phyloP scores from a whole-genome alignment of 805 yeast species.

The Dipodascopsis tothii region DNA sequence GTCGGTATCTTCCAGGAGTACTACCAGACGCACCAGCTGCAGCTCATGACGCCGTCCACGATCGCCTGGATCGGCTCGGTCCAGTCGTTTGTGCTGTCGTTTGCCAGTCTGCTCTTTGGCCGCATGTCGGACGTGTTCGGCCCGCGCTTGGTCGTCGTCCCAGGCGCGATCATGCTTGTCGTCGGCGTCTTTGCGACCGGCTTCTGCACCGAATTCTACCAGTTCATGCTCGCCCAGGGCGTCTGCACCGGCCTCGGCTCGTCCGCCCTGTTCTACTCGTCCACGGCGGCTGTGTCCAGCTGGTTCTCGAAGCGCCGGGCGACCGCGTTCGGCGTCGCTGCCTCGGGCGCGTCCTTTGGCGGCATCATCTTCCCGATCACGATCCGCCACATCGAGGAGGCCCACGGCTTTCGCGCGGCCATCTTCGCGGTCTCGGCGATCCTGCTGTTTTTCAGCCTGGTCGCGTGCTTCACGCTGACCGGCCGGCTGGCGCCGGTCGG shows the following conservation, averaged over 20 bases:
- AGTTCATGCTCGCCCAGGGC: constrained; percentile 49
- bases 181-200: constrained; percentile 30
- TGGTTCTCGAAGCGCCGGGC: constrained; percentile 42
- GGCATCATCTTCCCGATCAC: constrained; percentile 43
- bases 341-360: constrained; percentile 48
- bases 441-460: constrained; percentile 28
- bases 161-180: constrained; percentile 24
- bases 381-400: constrained; percentile 35
- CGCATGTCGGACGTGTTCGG: constrained; percentile 22
- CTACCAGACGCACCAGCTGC: constrained; percentile 16
- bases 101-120: constrained; percentile 18
- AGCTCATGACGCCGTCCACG: constrained; percentile 8
- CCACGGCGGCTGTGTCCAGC: constrained; percentile 40
- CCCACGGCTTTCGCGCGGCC: constrained; percentile 49
- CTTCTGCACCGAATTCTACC: constrained; percentile 40
- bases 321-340: constrained; percentile 41
- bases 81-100: constrained; percentile 11
- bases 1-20: constrained; percentile 17
- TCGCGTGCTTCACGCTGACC: constrained; percentile 22
- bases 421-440: constrained; percentile 42
- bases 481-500: constrained; percentile 21
- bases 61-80: constrained; percentile 22
- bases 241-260: constrained; percentile 42
- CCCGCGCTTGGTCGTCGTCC: constrained; percentile 22
- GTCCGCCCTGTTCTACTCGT: constrained; percentile 38